phyloP scores from a whole-genome alignment of 768 basidiomycete genomes.

The Boletus edulis region DNA sequence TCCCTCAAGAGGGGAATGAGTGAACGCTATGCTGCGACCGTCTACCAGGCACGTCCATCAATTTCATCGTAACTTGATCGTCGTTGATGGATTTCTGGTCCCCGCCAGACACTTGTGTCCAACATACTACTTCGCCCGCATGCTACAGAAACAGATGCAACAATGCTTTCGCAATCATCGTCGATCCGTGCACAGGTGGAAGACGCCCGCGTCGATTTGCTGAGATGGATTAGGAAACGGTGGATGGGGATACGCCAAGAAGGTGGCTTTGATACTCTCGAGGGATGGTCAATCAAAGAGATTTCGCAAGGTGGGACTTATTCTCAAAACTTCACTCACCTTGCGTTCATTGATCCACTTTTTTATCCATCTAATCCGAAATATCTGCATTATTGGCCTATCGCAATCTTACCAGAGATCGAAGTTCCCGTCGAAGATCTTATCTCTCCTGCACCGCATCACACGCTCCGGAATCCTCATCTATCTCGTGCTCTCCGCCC shows the following conservation, averaged over 20 bases:
- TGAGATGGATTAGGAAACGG: conserved; percentile 70
- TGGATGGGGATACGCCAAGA: conserved; percentile 75
- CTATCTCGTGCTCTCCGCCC: conserved; percentile 28
- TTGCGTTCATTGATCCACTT: background rate
- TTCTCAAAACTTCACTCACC: background rate
- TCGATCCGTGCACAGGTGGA: conserved; percentile 73
- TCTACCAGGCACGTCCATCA: conserved; percentile 68
- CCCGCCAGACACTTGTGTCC: conserved; percentile 62
- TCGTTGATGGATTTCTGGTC: background rate
- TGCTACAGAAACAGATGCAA: conserved; percentile 51
- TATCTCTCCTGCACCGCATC: conserved; percentile 41
- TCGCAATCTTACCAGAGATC: conserved; percentile 51
- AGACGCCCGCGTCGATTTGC: conserved; percentile 45
- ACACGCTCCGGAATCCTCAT: conserved; percentile 23
- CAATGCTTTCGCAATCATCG: conserved; percentile 69
- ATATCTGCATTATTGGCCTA: background rate
- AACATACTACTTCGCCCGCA: conserved; percentile 69
- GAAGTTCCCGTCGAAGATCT: conserved; percentile 80
- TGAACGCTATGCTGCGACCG: conserved; percentile 57
- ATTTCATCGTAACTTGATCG: background rate
- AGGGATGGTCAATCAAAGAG: conserved; percentile 86
- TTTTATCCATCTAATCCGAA: background rate
- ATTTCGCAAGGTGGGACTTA: conserved; percentile 43
- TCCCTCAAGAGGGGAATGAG: conserved; percentile 58
- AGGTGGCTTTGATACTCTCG: conserved; percentile 80